Conservation (phyloP, 2,329 filamentous ascomycete genomes). For the Sarocladium brachiariae region DNA sequence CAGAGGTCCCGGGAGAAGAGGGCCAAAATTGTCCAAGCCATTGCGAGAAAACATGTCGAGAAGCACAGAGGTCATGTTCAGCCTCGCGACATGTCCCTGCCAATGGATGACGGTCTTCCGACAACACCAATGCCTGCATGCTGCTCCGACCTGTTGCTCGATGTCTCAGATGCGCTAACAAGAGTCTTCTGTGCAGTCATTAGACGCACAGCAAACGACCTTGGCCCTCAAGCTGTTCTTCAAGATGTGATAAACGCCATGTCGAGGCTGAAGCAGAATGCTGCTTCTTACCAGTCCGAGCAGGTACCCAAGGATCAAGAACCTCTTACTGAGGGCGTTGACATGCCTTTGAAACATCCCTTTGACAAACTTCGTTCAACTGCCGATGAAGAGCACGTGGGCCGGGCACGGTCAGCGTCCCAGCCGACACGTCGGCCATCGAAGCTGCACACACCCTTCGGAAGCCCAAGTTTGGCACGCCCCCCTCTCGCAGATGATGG, state of each 20-base stretch:
- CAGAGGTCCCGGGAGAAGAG: constrained; percentile 29
- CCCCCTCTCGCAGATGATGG: constrained; percentile 35
- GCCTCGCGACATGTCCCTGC: constrained; percentile 22
- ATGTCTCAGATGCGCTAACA: constrained; percentile 41
- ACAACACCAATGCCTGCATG: constrained; percentile 33
- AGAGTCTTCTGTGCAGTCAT: constrained; percentile 43
- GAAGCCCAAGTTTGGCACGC: constrained; percentile 16
- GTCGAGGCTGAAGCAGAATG: background rate
- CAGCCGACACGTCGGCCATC: constrained; percentile 16
- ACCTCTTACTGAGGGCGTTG: constrained; percentile 7
- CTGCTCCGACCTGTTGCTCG: constrained; percentile 39
- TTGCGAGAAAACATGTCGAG: constrained; percentile 40
- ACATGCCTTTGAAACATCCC: background rate
- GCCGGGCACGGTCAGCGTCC: constrained; percentile 15
- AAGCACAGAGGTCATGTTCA: constrained; percentile 35
- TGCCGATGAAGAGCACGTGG: constrained; percentile 14
- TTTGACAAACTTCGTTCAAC: constrained; percentile 14
- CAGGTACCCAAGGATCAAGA: background rate
- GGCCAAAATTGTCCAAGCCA: constrained; percentile 31
- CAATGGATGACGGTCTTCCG: constrained; percentile 22
- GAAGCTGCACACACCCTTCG: constrained; percentile 18
- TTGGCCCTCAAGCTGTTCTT: constrained; percentile 38
- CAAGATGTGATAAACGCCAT: constrained; percentile 36
- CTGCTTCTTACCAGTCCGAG: background rate
- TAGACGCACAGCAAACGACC: constrained; percentile 29